phyloP scores from a whole-genome alignment of 768 basidiomycete genomes.

The Lactarius evosmus region DNA sequence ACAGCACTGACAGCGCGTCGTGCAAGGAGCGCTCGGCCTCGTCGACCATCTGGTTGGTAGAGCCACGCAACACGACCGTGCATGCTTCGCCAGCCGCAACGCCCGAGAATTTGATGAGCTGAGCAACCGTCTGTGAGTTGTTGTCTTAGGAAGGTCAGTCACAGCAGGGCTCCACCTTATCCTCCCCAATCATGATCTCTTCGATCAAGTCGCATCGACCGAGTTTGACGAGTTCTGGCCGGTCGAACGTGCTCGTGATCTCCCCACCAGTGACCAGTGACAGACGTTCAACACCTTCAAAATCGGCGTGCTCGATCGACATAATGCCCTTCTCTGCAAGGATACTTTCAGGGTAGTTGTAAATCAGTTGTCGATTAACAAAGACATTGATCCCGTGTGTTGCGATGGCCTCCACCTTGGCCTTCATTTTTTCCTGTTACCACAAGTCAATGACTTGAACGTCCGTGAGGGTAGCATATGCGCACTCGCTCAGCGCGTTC shows the following conservation, averaged over 20 bases:
- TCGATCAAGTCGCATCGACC: slow-evolving; percentile 94
- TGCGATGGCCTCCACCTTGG: slow-evolving; percentile 93
- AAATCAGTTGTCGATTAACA: slow-evolving; percentile 97
- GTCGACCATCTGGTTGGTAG: slow-evolving; percentile 98
- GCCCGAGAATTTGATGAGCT: slow-evolving; percentile 99
- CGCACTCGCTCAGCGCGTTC: slow-evolving; percentile 89
- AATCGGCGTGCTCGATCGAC: slow-evolving; percentile 98
- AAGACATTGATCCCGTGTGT: slow-evolving; percentile 95
- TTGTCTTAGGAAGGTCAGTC: slow-evolving; percentile 21
- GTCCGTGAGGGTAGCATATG: slow-evolving; percentile 9
- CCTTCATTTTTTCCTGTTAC: slow-evolving; percentile 97
- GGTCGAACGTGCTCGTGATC: slow-evolving; percentile 93
- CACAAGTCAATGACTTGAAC: slow-evolving; percentile 1
- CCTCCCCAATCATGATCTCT: slow-evolving; percentile 99
- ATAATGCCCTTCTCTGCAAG: slow-evolving; percentile 94
- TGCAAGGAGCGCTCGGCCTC: slow-evolving; percentile 98
- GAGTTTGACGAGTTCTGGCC: slow-evolving; percentile 88
- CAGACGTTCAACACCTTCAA: slow-evolving; percentile 95
- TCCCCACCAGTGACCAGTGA: slow-evolving; percentile 97
- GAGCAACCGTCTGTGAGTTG: slow-evolving; percentile 1
- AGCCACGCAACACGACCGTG: slow-evolving; percentile 95
- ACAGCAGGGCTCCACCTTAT: slow-evolving; percentile 63
- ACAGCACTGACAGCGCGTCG: slow-evolving; percentile 94
- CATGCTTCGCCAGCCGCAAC: slow-evolving; percentile 97
- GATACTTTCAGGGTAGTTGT: slow-evolving; percentile 97